A percentile compares a stretch with the other conserved stretches of the same genome.
phyloP scores from a whole-genome alignment of 2,329 filamentous ascomycete genomes.

The Blumeriella jaapii region DNA sequence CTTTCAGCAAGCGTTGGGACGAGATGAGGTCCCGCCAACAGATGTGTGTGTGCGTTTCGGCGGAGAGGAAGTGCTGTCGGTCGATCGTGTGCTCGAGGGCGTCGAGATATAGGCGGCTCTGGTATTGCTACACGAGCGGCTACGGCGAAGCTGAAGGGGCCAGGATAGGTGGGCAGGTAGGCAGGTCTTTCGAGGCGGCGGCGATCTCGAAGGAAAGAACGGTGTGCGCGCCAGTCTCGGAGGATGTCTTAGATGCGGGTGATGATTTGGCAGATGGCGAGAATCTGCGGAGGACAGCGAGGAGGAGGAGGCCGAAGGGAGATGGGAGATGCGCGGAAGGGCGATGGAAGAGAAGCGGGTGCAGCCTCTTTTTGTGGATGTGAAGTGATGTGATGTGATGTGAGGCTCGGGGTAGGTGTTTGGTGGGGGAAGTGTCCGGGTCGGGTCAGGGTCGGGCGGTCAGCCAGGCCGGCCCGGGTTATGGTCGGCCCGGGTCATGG shows the following conservation, averaged over 20 bases:
- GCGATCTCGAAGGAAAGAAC: slow-evolving; percentile 13
- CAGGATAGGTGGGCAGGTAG: too few relatives aligned
- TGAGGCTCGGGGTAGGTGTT: too few relatives aligned
- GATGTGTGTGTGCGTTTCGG: slow-evolving; percentile 3
- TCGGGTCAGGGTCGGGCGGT: too few relatives aligned
- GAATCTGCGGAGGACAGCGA: slow-evolving; percentile 3
- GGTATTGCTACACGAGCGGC: slow-evolving; percentile 16
- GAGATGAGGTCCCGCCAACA: slow-evolving; percentile 23
- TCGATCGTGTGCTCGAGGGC: slow-evolving; percentile 15
- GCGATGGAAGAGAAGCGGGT: too few relatives aligned
- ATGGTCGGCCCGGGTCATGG: too few relatives aligned
- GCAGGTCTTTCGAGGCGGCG: too few relatives aligned
- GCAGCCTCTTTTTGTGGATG: too few relatives aligned
- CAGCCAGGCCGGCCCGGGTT: too few relatives aligned
- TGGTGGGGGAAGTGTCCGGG: too few relatives aligned
- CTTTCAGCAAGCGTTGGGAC: slow-evolving; percentile 38
- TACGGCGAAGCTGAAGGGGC: slow-evolving; percentile 14
- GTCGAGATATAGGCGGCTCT: slow-evolving; percentile 14
- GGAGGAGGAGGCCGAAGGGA: too few relatives aligned
- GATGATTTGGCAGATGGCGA: slow-evolving; percentile 6
- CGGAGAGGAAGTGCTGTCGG: slow-evolving; percentile 9
- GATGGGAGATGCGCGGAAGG: too few relatives aligned
- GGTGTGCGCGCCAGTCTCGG: slow-evolving; percentile 11
- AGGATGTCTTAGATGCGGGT: slow-evolving; percentile 1
- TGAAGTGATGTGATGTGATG: slow-evolving; percentile 5